Evolutionary conservation across 2,329 filamentous ascomycete species (phyloP).

Genomic region (Pochonia chlamydosporia): DNA sequence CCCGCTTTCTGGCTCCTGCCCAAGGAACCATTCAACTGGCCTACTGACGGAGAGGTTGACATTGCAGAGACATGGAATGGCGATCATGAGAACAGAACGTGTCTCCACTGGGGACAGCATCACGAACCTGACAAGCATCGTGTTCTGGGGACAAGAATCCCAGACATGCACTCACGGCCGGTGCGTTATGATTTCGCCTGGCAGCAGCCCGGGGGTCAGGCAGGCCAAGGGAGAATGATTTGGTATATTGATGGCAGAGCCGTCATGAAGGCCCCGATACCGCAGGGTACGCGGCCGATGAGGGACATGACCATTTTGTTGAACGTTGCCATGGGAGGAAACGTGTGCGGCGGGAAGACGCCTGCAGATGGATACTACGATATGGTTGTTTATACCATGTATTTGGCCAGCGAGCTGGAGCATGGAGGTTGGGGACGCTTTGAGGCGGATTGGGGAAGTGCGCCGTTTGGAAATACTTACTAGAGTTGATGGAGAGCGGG

Average conservation of each 20-base stretch:
- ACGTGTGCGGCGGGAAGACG: constrained; percentile 46
- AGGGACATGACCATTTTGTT: constrained; percentile 51
- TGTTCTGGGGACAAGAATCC: constrained; percentile 44
- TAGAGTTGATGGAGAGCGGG: no score
- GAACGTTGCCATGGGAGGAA: constrained; percentile 58
- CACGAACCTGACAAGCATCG: constrained; percentile 52
- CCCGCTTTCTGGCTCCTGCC: constrained; percentile 58
- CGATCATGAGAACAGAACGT: constrained; percentile 47
- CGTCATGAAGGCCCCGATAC: constrained; percentile 51
- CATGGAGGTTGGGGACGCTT: constrained; percentile 49
- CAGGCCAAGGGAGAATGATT: constrained; percentile 41
- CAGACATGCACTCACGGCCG: constrained; percentile 38
- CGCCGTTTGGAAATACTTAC: constrained; percentile 26
- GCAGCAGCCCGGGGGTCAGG: constrained; percentile 38
- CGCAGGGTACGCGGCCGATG: constrained; percentile 45
- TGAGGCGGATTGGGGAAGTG: constrained; percentile 41
- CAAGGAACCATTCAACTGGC: constrained; percentile 52
- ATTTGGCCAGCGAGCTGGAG: constrained; percentile 44
- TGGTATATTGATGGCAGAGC: constrained; percentile 55
- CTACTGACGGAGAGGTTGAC: constrained; percentile 53
- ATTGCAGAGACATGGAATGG: constrained; percentile 59
- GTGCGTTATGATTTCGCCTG: constrained; percentile 52
- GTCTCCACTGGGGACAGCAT: constrained; percentile 54
- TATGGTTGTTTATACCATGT: constrained; percentile 46
- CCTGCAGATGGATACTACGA: constrained; percentile 51